A percentile compares a stretch with the other conserved stretches of the same genome.
Conservation (phyloP, 2,329 filamentous ascomycete species). For the Rosellinia necatrix region DNA sequence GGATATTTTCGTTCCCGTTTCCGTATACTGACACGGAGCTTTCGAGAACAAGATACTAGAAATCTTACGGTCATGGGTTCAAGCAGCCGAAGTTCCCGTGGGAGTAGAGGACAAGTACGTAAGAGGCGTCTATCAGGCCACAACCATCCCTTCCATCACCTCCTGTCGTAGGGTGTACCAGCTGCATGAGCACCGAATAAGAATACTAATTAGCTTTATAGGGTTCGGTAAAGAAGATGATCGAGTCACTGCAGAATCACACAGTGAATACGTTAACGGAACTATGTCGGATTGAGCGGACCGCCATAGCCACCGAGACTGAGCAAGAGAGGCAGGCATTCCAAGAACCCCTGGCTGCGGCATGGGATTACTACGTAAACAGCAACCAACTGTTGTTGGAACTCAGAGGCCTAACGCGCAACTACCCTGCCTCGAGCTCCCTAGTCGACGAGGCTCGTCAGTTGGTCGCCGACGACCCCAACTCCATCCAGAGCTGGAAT, state of each 20-base stretch:
- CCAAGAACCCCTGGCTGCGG: conserved; percentile 68
- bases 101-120: conserved; percentile 18
- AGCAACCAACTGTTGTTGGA: conserved; percentile 72
- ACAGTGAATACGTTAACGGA: conserved; percentile 76
- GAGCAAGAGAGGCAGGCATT: conserved; percentile 63
- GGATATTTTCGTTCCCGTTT: not conserved
- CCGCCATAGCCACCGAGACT: conserved; percentile 61
- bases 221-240: conserved; percentile 55
- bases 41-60: not conserved
- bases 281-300: conserved; percentile 71
- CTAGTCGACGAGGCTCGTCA: conserved; percentile 68
- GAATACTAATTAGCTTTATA: conserved; percentile 24
- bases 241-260: conserved; percentile 67
- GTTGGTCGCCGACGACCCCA: conserved; percentile 66
- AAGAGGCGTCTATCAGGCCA: not conserved
- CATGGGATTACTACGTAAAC: conserved; percentile 74
- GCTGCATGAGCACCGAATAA: not conserved
- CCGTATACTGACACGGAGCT: not conserved
- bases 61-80: conserved; percentile 12
- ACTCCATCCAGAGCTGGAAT: conserved; percentile 75
- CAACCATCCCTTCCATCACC: not conserved
- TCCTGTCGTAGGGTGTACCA: not conserved
- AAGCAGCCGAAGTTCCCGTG: conserved; percentile 21
- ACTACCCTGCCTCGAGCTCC: conserved; percentile 70
- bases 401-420: conserved; percentile 68